phyloP scores from a whole-genome alignment of 768 basidiomycete species.

The Xerocomellus dryophilus region DNA sequence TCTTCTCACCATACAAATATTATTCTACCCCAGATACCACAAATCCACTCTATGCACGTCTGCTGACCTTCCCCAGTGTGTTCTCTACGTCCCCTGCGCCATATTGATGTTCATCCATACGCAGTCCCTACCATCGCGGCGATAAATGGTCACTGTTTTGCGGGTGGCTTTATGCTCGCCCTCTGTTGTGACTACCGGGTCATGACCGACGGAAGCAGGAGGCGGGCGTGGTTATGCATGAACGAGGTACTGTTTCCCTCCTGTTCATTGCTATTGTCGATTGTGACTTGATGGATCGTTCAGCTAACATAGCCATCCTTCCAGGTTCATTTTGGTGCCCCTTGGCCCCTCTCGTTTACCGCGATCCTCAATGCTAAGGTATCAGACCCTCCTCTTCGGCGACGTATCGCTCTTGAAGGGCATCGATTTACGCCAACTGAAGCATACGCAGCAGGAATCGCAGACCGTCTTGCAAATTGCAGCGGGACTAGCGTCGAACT shows the following conservation, averaged over 20 bases:
- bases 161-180: constrained; percentile 76
- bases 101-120: constrained; percentile 1
- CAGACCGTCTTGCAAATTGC: constrained; percentile 56
- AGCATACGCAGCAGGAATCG: constrained; percentile 58
- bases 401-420: constrained; percentile 78
- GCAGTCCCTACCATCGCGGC: constrained; percentile 77
- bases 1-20: not conserved
- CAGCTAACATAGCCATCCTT: not conserved
- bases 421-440: constrained; percentile 75
- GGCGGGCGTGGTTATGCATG: constrained; percentile 87
- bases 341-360: constrained; percentile 71
- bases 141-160: constrained; percentile 84
- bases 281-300: not conserved
- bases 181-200: constrained; percentile 85
- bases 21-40: constrained; percentile 51
- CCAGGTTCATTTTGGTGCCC: constrained; percentile 79
- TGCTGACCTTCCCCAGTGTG: constrained; percentile 77
- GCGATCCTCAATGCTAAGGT: constrained; percentile 64
- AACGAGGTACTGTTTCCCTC: constrained; percentile 62
- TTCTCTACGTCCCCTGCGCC: not conserved
- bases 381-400: constrained; percentile 51
- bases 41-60: constrained; percentile 65
- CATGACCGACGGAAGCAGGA: constrained; percentile 77
- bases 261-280: not conserved
- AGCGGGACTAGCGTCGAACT: constrained; percentile 44